phyloP scores from a whole-genome alignment of 2,329 filamentous ascomycete genomes.

The Colletotrichum euphorbiae region DNA sequence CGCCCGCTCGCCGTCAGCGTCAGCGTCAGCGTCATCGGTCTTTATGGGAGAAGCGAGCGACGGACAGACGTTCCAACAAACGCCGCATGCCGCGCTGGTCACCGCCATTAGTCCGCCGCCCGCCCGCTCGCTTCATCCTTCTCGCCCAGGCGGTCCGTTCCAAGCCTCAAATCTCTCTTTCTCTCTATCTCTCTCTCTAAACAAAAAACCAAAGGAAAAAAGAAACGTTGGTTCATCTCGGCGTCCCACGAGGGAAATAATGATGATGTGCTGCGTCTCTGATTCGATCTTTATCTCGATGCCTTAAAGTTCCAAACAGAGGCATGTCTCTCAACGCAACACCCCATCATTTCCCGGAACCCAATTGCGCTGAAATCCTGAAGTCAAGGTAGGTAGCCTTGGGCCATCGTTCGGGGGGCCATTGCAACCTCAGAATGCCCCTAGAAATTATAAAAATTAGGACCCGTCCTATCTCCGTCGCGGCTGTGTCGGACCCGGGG shows the following conservation, averaged over 20 bases:
- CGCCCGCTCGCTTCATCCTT: slow-evolving; percentile 9
- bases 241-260: neutral
- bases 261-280: neutral
- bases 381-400: neutral
- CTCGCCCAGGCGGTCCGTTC: slow-evolving; percentile 17
- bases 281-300: slow-evolving; percentile 31
- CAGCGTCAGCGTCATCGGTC: neutral
- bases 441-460: slow-evolving; percentile 20
- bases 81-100: slow-evolving; percentile 7
- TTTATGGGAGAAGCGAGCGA: neutral
- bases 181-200: too few relatives aligned
- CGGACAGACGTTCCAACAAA: slow-evolving; percentile 9
- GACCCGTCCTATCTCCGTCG: slow-evolving; percentile 37
- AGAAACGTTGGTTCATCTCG: slow-evolving; percentile 3
- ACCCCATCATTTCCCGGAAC: slow-evolving; percentile 7
- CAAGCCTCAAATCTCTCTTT: slow-evolving; percentile 11
- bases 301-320: slow-evolving; percentile 37
- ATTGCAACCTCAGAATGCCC: slow-evolving; percentile 3
- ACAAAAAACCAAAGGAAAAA: too few relatives aligned
- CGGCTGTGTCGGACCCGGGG: slow-evolving; percentile 32
- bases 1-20: slow-evolving; percentile 6
- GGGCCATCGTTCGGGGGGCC: slow-evolving; percentile 15
- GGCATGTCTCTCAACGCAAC: neutral
- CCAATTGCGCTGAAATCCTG: neutral
- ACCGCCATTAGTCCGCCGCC: slow-evolving; percentile 12